Base-by-base conservation (phyloP, 2,329 filamentous ascomycete species). In the Cylindrodendrum hubeiense region DNA sequence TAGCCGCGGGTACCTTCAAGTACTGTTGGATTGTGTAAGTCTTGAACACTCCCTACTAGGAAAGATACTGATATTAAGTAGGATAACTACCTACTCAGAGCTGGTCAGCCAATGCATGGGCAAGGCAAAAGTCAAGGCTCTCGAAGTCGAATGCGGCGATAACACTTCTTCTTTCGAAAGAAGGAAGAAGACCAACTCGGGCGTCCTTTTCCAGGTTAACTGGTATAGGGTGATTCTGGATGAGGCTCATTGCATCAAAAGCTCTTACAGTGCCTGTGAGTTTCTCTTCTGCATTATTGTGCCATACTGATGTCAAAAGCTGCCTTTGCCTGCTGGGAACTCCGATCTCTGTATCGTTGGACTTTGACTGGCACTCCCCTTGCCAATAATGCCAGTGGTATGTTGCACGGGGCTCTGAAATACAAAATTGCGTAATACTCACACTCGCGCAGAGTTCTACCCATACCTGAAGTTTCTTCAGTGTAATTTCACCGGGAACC, bases 241-340 rank as follows among this genome's bases (percentile, higher is more conserved):
- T 49, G 88, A 90, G 69, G 86, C 83, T 0, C 87, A 89, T 53
- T 70, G 69, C 0, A 87, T 90, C 65, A 89, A 89, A 65, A 89
- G 87, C 30, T 75, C 81, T 6, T 60, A 60, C 0, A 74, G 76
- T 0, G 58, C 67, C 9, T 76, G 80, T 81, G 59, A 63, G 77
- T 72, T 9, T 0, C 9, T 10, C 13, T 21, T 1, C 2, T 8
- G 2, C 12, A 1, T 5, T 6, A 1, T 2, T 22, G 2, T 1
- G 8, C 21, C 10, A 12, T 41, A 24, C 37, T 69, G 43, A 72
- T 26, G 8, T 22, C 0, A 1, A 9, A 13, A 75, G 72, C 67
- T 4, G 51, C 70, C 21, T 19, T 24, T 24, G 73, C 72, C 1
- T 77, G 73, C 19, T 77, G 71, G 22, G 59, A 59, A 0, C 65